Evolutionary conservation across 441 rosid species (phyloP).

Genomic region (Pelargonium myrrhifolium): DNA sequence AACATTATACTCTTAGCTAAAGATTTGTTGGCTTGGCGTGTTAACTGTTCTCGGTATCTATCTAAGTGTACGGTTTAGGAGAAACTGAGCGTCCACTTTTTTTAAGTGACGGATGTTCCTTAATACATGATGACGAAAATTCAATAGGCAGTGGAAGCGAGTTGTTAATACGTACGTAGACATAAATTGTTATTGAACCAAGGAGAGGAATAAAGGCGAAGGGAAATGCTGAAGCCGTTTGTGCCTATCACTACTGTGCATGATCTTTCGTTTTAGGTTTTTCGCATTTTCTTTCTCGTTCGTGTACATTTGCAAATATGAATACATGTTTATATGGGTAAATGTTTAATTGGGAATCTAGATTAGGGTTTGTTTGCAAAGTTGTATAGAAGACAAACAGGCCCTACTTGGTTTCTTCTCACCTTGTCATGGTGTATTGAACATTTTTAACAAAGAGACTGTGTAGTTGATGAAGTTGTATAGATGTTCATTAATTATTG

Average conservation of each 20-base stretch:
- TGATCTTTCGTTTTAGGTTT: slow-evolving; percentile 17
- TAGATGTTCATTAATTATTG: background rate
- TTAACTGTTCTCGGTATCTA: slow-evolving; percentile 35
- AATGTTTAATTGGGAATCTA: slow-evolving; percentile 12
- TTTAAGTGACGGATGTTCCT: slow-evolving; percentile 22
- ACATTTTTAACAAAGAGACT: background rate
- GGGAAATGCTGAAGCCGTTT: slow-evolving; percentile 22
- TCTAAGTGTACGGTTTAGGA: slow-evolving; percentile 43
- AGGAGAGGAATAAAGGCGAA: slow-evolving; percentile 25
- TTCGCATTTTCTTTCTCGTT: slow-evolving; percentile 5
- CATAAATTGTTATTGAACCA: slow-evolving; percentile 20
- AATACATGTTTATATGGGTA: slow-evolving; percentile 16
- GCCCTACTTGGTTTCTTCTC: slow-evolving; percentile 11
- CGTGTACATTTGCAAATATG: slow-evolving; percentile 15
- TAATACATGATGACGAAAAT: slow-evolving; percentile 6
- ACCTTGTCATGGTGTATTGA: background rate
- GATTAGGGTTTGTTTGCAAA: slow-evolving; percentile 21
- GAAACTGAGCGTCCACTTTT: slow-evolving; percentile 40
- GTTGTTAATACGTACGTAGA: slow-evolving; percentile 24
- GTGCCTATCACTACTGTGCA: slow-evolving; percentile 16
- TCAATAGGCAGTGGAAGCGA: slow-evolving; percentile 19
- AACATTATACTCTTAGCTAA: slow-evolving; percentile 24
- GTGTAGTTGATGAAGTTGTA: slow-evolving; percentile 2
- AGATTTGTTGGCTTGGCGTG: slow-evolving; percentile 25
- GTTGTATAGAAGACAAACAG: slow-evolving; percentile 30